These are phyloP conservation scores for Eucalyptus pauciflora DNA, from an alignment of 345 rosid genomes.

Conservation along the genomic window DNA sequence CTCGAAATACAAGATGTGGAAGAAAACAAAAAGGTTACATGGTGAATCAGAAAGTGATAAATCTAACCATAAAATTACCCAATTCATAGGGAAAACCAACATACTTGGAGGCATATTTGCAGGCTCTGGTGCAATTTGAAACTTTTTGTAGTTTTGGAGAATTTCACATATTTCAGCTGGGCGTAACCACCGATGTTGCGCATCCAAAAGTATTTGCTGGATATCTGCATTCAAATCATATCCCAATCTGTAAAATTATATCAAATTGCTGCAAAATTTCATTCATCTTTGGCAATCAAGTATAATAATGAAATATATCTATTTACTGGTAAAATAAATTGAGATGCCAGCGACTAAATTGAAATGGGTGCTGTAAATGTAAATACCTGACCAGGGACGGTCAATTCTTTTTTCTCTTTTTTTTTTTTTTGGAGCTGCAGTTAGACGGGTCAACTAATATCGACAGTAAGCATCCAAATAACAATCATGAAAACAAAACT, in stretches of 20 bases:
- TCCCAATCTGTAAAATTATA: background rate
- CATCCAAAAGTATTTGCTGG: constrained; percentile 69
- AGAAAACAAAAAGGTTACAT: background rate
- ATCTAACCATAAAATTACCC: background rate
- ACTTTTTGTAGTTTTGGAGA: constrained; percentile 45
- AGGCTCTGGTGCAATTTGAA: constrained; percentile 70
- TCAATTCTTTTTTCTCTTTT: background rate
- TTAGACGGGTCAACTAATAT: background rate
- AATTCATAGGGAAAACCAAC: background rate
- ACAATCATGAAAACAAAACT: background rate
- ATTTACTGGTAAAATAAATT: background rate
- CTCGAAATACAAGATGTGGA: background rate
- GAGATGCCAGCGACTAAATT: background rate
- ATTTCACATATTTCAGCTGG: constrained; percentile 96
- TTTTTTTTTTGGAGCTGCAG: background rate
- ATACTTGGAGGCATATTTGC: constrained; percentile 64
- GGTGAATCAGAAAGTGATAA: background rate
- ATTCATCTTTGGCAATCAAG: background rate
- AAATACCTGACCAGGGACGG: background rate
- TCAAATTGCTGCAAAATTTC: background rate
- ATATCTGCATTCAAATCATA: constrained; percentile 43
- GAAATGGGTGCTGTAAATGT: background rate
- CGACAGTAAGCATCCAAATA: background rate
- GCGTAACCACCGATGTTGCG: constrained; percentile 85
- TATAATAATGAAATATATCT: background rate